Conservation (phyloP, 352 stramenopile genomes). For the Phytophthora tentaculata region DNA sequence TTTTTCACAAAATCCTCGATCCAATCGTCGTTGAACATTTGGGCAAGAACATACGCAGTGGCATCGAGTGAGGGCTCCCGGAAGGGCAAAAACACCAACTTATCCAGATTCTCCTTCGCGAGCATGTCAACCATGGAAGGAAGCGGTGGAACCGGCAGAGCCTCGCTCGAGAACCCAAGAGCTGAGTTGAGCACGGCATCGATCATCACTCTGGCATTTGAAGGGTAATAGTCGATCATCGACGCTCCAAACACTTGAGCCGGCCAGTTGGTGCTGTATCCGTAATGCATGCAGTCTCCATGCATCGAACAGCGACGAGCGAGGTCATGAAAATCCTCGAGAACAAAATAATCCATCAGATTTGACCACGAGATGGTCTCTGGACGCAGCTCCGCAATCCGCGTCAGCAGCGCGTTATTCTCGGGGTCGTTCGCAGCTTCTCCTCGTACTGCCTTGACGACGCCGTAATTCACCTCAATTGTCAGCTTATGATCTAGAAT, state of each 20-base stretch:
- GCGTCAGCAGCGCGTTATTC: constrained; percentile 16
- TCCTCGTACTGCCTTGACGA: constrained; percentile 2
- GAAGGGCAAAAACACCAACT: constrained; percentile 27
- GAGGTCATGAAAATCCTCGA: constrained; percentile 36
- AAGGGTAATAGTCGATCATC: constrained; percentile 26
- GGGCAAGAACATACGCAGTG: constrained; percentile 23
- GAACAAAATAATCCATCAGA: constrained; percentile 35
- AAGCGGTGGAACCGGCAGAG: background rate
- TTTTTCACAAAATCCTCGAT: constrained; percentile 31
- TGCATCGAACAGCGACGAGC: constrained; percentile 35
- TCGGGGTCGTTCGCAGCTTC: background rate
- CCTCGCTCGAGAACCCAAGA: constrained; percentile 14
- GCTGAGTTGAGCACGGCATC: constrained; percentile 12
- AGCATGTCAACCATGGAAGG: background rate
- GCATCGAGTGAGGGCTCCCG: constrained; percentile 21
- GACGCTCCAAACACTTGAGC: constrained; percentile 32
- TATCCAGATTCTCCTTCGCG: constrained; percentile 21
- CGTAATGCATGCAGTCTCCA: constrained; percentile 34
- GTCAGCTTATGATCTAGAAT: background rate
- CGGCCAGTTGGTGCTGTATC: constrained; percentile 38
- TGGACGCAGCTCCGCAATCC: constrained; percentile 29
- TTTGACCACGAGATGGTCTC: constrained; percentile 40
- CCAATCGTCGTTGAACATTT: constrained; percentile 23
- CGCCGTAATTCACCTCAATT: constrained; percentile 7
- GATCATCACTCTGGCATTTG: background rate